Evolutionary conservation across 192 early-diverging fungal species (phyloP).

Genomic region (Rhizoclosmatium globosum): DNA sequence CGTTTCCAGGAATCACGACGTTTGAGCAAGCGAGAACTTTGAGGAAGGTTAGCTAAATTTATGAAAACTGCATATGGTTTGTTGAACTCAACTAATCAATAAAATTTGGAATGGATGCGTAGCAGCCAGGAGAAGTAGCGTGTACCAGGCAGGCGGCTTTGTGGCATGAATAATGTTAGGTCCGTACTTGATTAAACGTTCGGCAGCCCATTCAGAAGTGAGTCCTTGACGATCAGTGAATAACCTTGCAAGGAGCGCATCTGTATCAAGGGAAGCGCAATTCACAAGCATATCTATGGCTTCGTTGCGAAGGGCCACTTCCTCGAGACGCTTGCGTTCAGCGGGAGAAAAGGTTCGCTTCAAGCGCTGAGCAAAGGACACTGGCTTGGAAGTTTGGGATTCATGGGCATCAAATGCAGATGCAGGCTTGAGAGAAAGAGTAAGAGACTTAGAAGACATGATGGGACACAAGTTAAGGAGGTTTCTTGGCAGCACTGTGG

Average conservation of each 20-base stretch:
- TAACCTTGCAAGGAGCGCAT: not conserved
- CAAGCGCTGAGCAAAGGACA: not conserved
- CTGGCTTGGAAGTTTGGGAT: not conserved
- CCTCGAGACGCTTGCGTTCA: not conserved
- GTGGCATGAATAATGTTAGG: not conserved
- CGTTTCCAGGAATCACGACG: not conserved
- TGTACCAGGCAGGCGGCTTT: not conserved
- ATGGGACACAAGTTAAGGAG: too few species aligned
- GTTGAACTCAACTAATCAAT: not conserved
- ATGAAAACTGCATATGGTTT: too few species aligned
- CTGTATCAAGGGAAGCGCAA: not conserved
- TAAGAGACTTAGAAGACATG: too few species aligned
- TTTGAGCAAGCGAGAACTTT: not conserved
- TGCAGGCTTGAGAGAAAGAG: too few species aligned
- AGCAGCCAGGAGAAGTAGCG: not conserved
- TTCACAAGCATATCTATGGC: not conserved
- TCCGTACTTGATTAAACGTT: not conserved
- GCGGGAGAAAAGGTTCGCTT: not conserved
- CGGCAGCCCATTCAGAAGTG: not conserved
- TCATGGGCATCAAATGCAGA: not conserved
- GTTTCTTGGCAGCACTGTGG: too few species aligned
- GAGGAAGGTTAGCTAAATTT: too few species aligned
- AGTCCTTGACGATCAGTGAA: not conserved
- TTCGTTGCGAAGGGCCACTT: not conserved
- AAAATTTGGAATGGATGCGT: constrained; percentile 2